These are phyloP conservation scores for Chrysoporthe austroafricana DNA, from an alignment of 2,329 filamentous ascomycete species.

Conservation along the genomic window DNA sequence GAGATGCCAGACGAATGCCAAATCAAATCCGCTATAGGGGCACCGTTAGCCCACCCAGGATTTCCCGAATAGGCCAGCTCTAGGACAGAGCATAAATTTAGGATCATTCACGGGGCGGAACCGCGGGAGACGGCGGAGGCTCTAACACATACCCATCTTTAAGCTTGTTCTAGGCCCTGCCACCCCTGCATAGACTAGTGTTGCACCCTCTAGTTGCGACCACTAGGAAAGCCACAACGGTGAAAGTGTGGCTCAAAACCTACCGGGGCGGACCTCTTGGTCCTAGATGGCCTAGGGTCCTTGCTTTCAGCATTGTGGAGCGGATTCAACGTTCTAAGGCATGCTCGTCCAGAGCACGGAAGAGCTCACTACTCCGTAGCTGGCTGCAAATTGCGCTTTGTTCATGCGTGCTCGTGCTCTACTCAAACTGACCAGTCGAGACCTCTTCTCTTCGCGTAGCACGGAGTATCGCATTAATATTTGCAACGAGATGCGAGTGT, in stretches of 20 bases:
- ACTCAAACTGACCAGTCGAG: background rate
- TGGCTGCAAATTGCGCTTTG: background rate
- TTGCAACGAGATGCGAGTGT: background rate
- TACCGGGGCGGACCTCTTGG: background rate
- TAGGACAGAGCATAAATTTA: slow-evolving; percentile 1
- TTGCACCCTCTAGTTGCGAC: background rate
- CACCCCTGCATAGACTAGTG: background rate
- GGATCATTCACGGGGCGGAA: background rate
- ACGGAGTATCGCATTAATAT: background rate
- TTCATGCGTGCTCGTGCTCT: slow-evolving; percentile 7
- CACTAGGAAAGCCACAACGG: slow-evolving; percentile 8
- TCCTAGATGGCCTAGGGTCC: background rate
- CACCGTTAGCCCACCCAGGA: background rate
- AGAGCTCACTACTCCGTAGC: background rate
- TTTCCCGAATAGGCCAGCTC: background rate
- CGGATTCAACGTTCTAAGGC: background rate
- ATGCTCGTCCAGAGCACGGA: background rate
- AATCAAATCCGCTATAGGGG: background rate
- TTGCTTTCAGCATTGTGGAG: background rate
- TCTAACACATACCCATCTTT: slow-evolving; percentile 10
- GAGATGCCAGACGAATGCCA: background rate
- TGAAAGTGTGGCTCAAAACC: slow-evolving; percentile 8
- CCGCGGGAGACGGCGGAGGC: background rate
- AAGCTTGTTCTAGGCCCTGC: slow-evolving; percentile 5
- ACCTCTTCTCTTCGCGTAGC: background rate